Evolutionary conservation across 192 early-diverging fungal genomes (phyloP), one percentile per base, ranked within the genome.

Genomic region (Dissophora ornata): DNA sequence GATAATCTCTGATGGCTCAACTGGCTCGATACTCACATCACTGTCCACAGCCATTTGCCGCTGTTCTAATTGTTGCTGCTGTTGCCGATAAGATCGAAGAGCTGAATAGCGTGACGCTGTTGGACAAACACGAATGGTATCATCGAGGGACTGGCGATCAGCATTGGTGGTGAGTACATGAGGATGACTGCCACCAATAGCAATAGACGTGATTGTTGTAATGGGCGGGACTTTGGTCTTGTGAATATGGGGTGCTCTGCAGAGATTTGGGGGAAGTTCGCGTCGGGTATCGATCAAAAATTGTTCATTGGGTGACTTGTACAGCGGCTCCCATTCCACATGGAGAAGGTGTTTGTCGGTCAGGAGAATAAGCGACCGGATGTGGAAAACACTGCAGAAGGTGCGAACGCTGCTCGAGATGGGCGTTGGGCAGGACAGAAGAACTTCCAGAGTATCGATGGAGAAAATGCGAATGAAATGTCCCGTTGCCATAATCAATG

Each of bases 121-220:
- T 0, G 73, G 73, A 30, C 73, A 77, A 5, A 77, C 58, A n/a
- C 73, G 73, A 13, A 77, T 67, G 13, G 73, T 34, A 12, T 44
- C 73, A 48, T 67, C 47, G 16, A 77, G 21, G 16, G 73, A 77
- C 5, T 57, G 57, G 3, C 65, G 73, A 40, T 77, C 73, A 13
- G 73, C 73, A 57, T 77, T 77, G 11, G 73, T 67, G 0, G 62
- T 77, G 48, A 77, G 29, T 0, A 77, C 73, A 57, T 61, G 57
- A 18, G 73, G 63, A 28, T 77, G 73, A 2, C 59, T 67, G 6
- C 73, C 73, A 1, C 73, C 73, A 16, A 77, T 77, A 7, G 73
- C 73, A 29, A 77, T 77, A 0, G 73, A 77, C 0, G 73, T 77
- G 24, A 77, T 77, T 0, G 64, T 77, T 13, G 58, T 29, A 12